A percentile compares a stretch with the other conserved stretches of the same genome.
These are phyloP conservation scores for Aspergillus taichungensis DNA, from an alignment of 495 filamentous ascomycete species.

Conservation along the genomic window DNA sequence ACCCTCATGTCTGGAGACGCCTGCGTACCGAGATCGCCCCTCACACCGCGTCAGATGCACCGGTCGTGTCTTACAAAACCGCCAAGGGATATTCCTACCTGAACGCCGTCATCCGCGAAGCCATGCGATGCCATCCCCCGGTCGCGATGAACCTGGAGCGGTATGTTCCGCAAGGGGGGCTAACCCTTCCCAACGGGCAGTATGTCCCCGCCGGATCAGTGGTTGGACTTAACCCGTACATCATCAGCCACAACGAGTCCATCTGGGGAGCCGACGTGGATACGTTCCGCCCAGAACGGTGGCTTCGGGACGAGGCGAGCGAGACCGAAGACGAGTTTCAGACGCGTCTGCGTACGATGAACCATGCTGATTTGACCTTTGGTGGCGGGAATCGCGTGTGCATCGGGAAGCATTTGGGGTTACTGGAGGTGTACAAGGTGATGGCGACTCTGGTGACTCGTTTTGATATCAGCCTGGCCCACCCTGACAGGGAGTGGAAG, in stretches of 20 bases:
- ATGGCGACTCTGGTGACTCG: slow-evolving; percentile 41
- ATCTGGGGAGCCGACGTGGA: slow-evolving; percentile 59
- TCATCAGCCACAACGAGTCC: slow-evolving; percentile 41
- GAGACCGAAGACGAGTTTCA: slow-evolving; percentile 37
- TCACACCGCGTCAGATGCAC: slow-evolving; percentile 14
- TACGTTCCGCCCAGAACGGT: slow-evolving; percentile 53
- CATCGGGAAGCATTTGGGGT: slow-evolving; percentile 46
- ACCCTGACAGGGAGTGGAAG: slow-evolving; percentile 34
- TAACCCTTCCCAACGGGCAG: slow-evolving; percentile 39
- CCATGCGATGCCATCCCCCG: slow-evolving; percentile 49
- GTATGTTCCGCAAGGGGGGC: slow-evolving; percentile 42
- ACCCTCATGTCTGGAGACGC: slow-evolving; percentile 21
- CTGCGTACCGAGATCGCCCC: slow-evolving; percentile 21
- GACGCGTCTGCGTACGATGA: slow-evolving; percentile 30
- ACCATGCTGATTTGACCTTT: slow-evolving; percentile 34
- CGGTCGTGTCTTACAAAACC: slow-evolving; percentile 31
- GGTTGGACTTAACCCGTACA: slow-evolving; percentile 47
- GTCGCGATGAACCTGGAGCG: slow-evolving; percentile 45
- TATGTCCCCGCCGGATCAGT: slow-evolving; percentile 37
- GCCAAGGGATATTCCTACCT: slow-evolving; percentile 45
- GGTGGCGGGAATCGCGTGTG: slow-evolving; percentile 45
- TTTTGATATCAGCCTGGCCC: slow-evolving; percentile 41
- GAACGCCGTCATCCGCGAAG: slow-evolving; percentile 53
- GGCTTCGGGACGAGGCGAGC: slow-evolving; percentile 45
- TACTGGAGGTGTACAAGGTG: slow-evolving; percentile 51